phyloP scores from a whole-genome alignment of 2,329 filamentous ascomycete genomes.

The Ceratocystis diversiconidia region DNA sequence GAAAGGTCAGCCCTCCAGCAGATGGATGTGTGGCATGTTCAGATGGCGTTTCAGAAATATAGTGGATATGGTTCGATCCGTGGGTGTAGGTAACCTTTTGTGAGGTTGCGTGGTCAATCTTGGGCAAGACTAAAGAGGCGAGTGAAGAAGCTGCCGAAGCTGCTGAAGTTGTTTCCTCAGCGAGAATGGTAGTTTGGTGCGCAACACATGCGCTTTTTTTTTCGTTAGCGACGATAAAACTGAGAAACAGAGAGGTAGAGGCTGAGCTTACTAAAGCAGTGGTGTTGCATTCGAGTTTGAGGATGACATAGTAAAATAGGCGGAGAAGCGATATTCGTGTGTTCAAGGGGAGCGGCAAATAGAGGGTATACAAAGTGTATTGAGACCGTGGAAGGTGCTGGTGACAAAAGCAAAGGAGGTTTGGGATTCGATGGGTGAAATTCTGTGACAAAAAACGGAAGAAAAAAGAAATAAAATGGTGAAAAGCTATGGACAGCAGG shows the following conservation, averaged over 20 bases:
- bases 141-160: slow-evolving; percentile 73
- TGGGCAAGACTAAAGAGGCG: slow-evolving; percentile 86
- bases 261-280: slow-evolving; percentile 52
- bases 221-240: background rate
- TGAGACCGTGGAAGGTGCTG: background rate
- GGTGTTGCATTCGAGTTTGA: slow-evolving; percentile 48
- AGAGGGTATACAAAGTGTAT: background rate
- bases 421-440: background rate
- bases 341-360: background rate
- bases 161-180: slow-evolving; percentile 80
- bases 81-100: slow-evolving; percentile 93
- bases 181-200: slow-evolving; percentile 79
- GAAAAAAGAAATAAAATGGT: background rate
- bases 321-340: background rate
- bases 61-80: slow-evolving; percentile 85
- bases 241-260: background rate
- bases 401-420: background rate
- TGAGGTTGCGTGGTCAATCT: slow-evolving; percentile 66
- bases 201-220: slow-evolving; percentile 71
- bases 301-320: slow-evolving; percentile 45
- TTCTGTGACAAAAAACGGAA: slow-evolving; percentile 23
- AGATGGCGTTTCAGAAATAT: slow-evolving; percentile 71
- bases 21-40: slow-evolving; percentile 43
- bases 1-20: slow-evolving; percentile 74
- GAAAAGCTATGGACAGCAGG: background rate